phyloP scores from a whole-genome alignment of 2,329 filamentous ascomycete genomes.

The Cladosporium phlei region DNA sequence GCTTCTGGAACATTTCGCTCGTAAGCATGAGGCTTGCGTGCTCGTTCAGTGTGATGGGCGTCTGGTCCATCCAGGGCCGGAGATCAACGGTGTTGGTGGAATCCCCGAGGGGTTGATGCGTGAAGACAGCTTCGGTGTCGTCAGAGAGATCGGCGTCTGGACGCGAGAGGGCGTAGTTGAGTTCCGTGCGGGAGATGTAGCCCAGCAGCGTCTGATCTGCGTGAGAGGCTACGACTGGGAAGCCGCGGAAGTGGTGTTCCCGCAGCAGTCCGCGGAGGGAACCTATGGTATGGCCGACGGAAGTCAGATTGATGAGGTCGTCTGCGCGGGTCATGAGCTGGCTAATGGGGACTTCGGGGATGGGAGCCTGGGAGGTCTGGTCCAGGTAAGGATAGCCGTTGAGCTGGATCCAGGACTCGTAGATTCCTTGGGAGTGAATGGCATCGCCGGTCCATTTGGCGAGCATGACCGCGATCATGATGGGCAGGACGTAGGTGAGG shows the following conservation, averaged over 20 bases:
- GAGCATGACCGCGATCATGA: conserved; percentile 98
- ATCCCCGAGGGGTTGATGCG: conserved; percentile 75
- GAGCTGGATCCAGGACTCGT: conserved; percentile 96
- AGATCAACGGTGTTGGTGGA: conserved; percentile 76
- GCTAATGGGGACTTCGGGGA: conserved; percentile 79
- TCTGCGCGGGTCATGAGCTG: conserved; percentile 91
- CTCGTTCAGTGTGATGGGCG: conserved; percentile 81
- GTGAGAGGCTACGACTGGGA: conserved; percentile 78
- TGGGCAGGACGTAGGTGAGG: conserved; percentile 91
- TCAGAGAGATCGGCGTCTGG: conserved; percentile 55
- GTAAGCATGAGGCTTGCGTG: conserved; percentile 76
- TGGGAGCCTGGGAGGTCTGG: conserved; percentile 70
- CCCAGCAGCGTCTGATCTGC: conserved; percentile 76
- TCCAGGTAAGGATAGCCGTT: conserved; percentile 95
- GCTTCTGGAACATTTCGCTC: conserved; percentile 87
- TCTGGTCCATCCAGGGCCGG: conserved; percentile 98
- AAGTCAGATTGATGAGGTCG: conserved; percentile 82
- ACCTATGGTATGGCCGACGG: conserved; percentile 73
- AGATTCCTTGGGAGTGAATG: conserved; percentile 87
- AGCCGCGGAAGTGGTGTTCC: conserved; percentile 77
- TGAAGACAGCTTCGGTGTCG: conserved; percentile 74
- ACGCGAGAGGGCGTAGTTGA: conserved; percentile 72
- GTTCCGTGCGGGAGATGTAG: conserved; percentile 89
- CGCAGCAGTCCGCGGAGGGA: conserved; percentile 67
- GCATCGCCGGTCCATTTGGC: conserved; percentile 98